Conservation (phyloP, 768 basidiomycete species). For the Tulasnella sp. region DNA sequence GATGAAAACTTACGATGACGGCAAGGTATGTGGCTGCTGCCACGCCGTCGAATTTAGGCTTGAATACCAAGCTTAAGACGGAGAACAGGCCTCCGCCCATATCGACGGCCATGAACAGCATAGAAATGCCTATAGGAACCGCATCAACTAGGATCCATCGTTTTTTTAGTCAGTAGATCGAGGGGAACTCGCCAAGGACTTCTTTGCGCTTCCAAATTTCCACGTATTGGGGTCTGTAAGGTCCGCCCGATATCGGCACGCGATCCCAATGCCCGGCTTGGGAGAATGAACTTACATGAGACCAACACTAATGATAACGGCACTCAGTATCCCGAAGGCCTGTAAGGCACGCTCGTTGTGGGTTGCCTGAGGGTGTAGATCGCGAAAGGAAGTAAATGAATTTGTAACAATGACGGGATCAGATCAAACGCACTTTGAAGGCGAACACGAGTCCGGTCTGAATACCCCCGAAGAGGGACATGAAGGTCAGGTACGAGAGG, state of each 20-base stretch:
- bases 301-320: constrained; percentile 52
- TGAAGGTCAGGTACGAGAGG: constrained; percentile 33
- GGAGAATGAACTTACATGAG: constrained; percentile 40
- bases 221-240: constrained; percentile 58
- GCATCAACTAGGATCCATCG: constrained; percentile 41
- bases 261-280: background rate
- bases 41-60: constrained; percentile 56
- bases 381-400: background rate
- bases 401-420: background rate
- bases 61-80: constrained; percentile 64
- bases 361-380: background rate
- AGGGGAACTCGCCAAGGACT: constrained; percentile 27
- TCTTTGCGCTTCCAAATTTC: constrained; percentile 55
- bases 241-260: background rate
- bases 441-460: constrained; percentile 60
- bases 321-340: constrained; percentile 60
- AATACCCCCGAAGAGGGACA: constrained; percentile 51
- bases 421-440: constrained; percentile 44
- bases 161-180: background rate
- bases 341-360: constrained; percentile 30
- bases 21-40: constrained; percentile 59
- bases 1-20: constrained; percentile 49
- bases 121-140: constrained; percentile 52
- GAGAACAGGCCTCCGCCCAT: constrained; percentile 67
- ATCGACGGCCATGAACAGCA: constrained; percentile 66